phyloP scores from a whole-genome alignment of 495 filamentous ascomycete species.

The Xylaria palmicola region DNA sequence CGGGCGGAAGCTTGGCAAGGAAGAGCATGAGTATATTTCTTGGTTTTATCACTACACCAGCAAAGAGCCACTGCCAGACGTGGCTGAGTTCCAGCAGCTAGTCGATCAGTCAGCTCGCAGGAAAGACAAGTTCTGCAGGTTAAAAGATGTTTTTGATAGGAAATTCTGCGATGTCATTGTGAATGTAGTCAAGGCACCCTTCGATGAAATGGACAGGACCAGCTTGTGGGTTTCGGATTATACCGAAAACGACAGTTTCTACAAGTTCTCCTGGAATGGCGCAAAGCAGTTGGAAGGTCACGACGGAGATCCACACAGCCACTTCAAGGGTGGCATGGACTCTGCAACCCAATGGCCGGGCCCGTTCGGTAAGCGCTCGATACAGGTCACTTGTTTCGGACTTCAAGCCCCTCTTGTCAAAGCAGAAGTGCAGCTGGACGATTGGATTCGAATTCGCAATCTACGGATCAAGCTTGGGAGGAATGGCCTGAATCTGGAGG shows the following conservation, averaged over 20 bases:
- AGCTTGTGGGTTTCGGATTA: constrained; percentile 86
- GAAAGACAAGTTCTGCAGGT: constrained; percentile 59
- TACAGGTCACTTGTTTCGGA: constrained; percentile 72
- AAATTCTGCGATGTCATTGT: constrained; percentile 70
- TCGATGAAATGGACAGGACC: constrained; percentile 43
- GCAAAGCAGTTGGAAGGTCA: constrained; percentile 35
- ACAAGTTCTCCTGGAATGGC: constrained; percentile 52
- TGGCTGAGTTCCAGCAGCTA: constrained; percentile 44
- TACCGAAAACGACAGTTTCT: constrained; percentile 64
- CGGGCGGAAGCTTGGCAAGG: constrained; percentile 16
- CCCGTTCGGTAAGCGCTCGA: constrained; percentile 69
- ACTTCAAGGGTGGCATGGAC: constrained; percentile 16
- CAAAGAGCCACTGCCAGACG: constrained; percentile 42
- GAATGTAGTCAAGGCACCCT: constrained; percentile 69
- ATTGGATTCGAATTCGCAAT: constrained; percentile 68
- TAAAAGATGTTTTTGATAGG: constrained; percentile 60
- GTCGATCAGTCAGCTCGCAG: constrained; percentile 36
- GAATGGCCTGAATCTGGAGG: constrained; percentile 62
- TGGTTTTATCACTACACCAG: constrained; percentile 40
- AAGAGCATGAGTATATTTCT: constrained; percentile 41
- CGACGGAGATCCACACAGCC: constrained; percentile 33
- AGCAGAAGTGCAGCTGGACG: constrained; percentile 53
- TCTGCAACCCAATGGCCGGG: constrained; percentile 61
- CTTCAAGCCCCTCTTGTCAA: constrained; percentile 61
- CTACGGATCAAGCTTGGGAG: constrained; percentile 64